Evolutionary conservation across 2,329 filamentous ascomycete genomes (phyloP).

Genomic region (Lecanicillium sp.): DNA sequence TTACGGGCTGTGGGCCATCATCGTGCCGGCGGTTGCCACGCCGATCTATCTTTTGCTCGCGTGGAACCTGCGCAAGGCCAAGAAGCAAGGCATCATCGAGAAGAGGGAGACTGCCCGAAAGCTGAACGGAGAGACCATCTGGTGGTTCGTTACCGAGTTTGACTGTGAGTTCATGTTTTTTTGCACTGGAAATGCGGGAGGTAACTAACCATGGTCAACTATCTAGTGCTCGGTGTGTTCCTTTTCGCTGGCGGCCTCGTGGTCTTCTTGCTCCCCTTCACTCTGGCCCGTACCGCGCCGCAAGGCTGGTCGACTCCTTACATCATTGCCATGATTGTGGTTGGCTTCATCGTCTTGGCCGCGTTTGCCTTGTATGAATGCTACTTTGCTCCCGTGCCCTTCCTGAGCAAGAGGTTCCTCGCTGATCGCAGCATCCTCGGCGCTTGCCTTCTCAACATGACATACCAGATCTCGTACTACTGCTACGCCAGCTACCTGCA

Average conservation of each 20-base stretch:
- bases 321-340: slow-evolving; percentile 54
- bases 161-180: background rate
- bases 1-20: slow-evolving; percentile 56
- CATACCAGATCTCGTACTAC: slow-evolving; percentile 45
- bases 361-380: slow-evolving; percentile 52
- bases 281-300: slow-evolving; percentile 31
- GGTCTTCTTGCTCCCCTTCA: slow-evolving; percentile 58
- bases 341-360: slow-evolving; percentile 53
- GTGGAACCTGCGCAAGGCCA: slow-evolving; percentile 1
- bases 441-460: slow-evolving; percentile 38
- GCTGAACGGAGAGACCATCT: background rate
- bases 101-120: background rate
- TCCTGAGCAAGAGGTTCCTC: slow-evolving; percentile 49
- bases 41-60: slow-evolving; percentile 47
- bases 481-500: slow-evolving; percentile 49
- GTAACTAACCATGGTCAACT: no score
- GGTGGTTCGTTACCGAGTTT: slow-evolving; percentile 1
- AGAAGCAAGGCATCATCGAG: background rate
- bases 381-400: slow-evolving; percentile 49
- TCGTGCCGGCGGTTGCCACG: slow-evolving; percentile 45
- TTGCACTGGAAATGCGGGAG: background rate
- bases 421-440: slow-evolving; percentile 46
- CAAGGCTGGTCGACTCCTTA: slow-evolving; percentile 43
- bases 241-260: slow-evolving; percentile 52
- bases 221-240: slow-evolving; percentile 44